These are phyloP conservation scores for Lupinus albus DNA, from an alignment of 306 rosid species.

Conservation along the genomic window DNA sequence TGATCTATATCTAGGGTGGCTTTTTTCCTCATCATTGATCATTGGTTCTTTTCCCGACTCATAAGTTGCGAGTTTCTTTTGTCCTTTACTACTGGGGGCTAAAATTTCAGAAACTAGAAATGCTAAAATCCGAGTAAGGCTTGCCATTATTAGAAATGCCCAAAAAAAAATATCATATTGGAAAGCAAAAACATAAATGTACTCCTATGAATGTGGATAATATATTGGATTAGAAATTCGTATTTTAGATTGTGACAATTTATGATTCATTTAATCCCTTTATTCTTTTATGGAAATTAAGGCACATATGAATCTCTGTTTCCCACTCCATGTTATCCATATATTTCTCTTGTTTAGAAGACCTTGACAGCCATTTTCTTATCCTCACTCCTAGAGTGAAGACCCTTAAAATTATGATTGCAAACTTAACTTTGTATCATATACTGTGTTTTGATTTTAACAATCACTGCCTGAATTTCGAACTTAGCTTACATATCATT, in stretches of 20 bases:
- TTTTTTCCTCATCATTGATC: background rate
- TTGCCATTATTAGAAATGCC: too few relatives aligned
- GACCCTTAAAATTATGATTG: constrained; percentile 19
- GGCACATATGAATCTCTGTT: constrained; percentile 21
- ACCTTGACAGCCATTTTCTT: constrained; percentile 22
- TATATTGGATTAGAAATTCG: too few relatives aligned
- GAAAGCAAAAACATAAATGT: too few relatives aligned
- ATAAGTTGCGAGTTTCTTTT: too few relatives aligned
- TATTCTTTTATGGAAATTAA: constrained; percentile 35
- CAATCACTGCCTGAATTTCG: background rate
- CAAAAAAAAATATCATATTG: too few relatives aligned
- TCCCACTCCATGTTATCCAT: background rate
- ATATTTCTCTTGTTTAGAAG: background rate
- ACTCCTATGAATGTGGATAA: too few relatives aligned
- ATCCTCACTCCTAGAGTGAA: background rate
- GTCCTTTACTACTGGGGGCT: too few relatives aligned
- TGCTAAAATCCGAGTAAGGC: too few relatives aligned
- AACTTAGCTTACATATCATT: background rate
- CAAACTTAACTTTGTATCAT: constrained; percentile 22
- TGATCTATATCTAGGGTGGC: constrained; percentile 35
- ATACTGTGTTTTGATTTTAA: constrained; percentile 10
- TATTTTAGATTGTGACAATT: background rate
- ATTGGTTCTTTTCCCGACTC: too few relatives aligned
- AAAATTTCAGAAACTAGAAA: too few relatives aligned
- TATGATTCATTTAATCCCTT: constrained; percentile 19